Conservation (phyloP, 495 filamentous ascomycete species). For the Aspergillus baeticus region DNA sequence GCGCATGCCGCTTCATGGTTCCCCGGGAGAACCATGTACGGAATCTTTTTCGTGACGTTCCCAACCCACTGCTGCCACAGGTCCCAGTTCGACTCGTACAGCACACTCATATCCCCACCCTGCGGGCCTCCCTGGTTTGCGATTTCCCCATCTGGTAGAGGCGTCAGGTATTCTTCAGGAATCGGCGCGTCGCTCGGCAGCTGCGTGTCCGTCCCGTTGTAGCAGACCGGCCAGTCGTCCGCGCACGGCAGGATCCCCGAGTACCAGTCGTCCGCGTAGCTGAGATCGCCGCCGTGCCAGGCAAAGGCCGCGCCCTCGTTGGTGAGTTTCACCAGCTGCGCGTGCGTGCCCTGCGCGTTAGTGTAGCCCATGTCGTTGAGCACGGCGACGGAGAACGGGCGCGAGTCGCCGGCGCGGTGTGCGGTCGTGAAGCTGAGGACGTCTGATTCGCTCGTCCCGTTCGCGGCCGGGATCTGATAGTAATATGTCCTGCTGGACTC, state of each 20-base stretch:
- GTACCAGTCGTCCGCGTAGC: constrained; percentile 39
- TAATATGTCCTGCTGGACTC: constrained; percentile 17
- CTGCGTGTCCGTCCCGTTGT: constrained; percentile 44
- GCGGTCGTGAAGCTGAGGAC: constrained; percentile 38
- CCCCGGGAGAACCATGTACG: constrained; percentile 17
- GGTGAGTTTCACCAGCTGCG: constrained; percentile 37
- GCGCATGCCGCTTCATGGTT: constrained; percentile 22
- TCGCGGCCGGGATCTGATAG: constrained; percentile 16
- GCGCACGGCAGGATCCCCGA: constrained; percentile 50
- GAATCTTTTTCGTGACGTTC: constrained; percentile 36
- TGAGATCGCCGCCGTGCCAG: constrained; percentile 52
- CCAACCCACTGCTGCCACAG: constrained; percentile 49
- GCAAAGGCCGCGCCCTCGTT: constrained; percentile 43
- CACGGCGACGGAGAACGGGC: constrained; percentile 35
- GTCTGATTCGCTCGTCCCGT: constrained; percentile 32
- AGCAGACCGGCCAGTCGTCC: constrained; percentile 51
- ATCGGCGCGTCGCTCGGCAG: constrained; percentile 24
- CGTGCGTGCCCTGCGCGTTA: constrained; percentile 46
- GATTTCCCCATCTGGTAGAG: constrained; percentile 46
- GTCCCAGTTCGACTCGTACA: constrained; percentile 52
- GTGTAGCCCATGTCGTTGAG: constrained; percentile 52
- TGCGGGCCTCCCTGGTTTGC: constrained; percentile 41
- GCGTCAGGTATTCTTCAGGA: constrained; percentile 37
- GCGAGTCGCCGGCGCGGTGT: constrained; percentile 35
- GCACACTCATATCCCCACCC: constrained; percentile 42